These are phyloP conservation scores for Craterostigma plantagineum DNA, from an alignment of 257 asterid species.

Conservation along the genomic window DNA sequence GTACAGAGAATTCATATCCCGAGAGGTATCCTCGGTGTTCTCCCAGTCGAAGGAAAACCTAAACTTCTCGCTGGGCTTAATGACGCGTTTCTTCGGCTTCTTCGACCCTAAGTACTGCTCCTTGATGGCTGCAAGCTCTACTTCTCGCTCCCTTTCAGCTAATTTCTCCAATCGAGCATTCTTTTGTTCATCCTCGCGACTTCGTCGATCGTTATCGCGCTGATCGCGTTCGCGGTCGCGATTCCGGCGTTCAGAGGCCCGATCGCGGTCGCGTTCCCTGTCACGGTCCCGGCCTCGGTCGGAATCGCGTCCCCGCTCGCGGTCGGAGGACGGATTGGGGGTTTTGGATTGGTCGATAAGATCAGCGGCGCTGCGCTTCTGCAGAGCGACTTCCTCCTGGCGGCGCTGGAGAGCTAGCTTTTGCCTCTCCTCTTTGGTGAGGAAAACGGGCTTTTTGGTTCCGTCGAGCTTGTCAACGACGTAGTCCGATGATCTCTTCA, in stretches of 20 bases:
- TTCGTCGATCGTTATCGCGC: too few relatives aligned
- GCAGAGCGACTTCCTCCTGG: constrained; percentile 40
- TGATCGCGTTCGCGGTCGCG: constrained; percentile 31
- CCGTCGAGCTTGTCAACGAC: constrained; percentile 13
- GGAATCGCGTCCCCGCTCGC: too few relatives aligned
- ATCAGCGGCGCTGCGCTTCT: constrained; percentile 26
- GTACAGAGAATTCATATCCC: constrained; percentile 33
- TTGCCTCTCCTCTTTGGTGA: constrained; percentile 56
- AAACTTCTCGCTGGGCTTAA: constrained; percentile 35
- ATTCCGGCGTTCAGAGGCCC: constrained; percentile 27
- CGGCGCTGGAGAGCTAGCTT: constrained; percentile 51
- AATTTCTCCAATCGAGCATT: constrained; percentile 35
- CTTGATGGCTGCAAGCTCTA: constrained; percentile 32
- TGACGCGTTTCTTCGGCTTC: constrained; percentile 38
- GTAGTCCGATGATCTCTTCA: constrained; percentile 22
- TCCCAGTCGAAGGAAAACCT: constrained; percentile 45
- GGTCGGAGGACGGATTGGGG: too few relatives aligned
- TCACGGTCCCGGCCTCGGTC: constrained; percentile 23
- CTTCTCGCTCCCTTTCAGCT: constrained; percentile 34
- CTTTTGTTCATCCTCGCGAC: constrained; percentile 36
- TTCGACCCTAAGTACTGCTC: constrained; percentile 37
- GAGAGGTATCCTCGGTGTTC: constrained; percentile 46
- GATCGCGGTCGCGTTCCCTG: constrained; percentile 17
- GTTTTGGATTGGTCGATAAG: too few relatives aligned
- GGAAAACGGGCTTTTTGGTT: constrained; percentile 45